phyloP scores from a whole-genome alignment of 1,139 yeast species.

The Hansenula sp. region DNA sequence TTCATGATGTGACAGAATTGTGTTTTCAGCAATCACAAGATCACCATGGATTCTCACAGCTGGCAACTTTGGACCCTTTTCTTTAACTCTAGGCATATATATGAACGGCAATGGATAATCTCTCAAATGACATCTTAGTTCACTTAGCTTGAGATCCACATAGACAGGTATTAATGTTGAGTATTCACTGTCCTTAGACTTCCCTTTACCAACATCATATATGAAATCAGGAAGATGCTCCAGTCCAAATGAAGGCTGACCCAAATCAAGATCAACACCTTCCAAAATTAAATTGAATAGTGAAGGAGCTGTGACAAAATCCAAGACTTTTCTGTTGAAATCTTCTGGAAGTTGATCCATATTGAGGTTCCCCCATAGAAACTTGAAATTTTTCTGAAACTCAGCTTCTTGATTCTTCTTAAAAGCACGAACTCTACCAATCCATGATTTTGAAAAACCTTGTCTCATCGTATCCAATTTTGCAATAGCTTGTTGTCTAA shows the following conservation, averaged over 20 bases:
- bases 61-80: conserved; percentile 28
- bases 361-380: conserved; percentile 44
- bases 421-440: conserved; percentile 50
- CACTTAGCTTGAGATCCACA: conserved; percentile 38
- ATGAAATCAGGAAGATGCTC: conserved; percentile 56
- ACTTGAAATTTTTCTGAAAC: conserved; percentile 47
- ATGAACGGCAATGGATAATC: conserved; percentile 60
- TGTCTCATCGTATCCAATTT: conserved; percentile 27
- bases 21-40: conserved; percentile 52
- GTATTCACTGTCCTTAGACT: conserved; percentile 66
- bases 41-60: conserved; percentile 41
- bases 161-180: conserved; percentile 65
- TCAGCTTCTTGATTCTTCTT: conserved; percentile 38
- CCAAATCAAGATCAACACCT: conserved; percentile 49
- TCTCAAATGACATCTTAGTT: conserved; percentile 56
- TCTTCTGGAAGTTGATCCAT: conserved; percentile 38
- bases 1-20: conserved; percentile 39
- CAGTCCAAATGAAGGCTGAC: conserved; percentile 51
- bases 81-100: conserved; percentile 35
- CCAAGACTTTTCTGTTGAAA: conserved; percentile 51
- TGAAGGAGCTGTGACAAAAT: conserved; percentile 59
- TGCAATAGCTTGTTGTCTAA: conserved; percentile 2
- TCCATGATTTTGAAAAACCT: conserved; percentile 72
- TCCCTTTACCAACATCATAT: conserved; percentile 73
- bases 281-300: conserved; percentile 55